Base-by-base conservation (phyloP, 306 rosid genomes). In the Vigna hirtella region DNA sequence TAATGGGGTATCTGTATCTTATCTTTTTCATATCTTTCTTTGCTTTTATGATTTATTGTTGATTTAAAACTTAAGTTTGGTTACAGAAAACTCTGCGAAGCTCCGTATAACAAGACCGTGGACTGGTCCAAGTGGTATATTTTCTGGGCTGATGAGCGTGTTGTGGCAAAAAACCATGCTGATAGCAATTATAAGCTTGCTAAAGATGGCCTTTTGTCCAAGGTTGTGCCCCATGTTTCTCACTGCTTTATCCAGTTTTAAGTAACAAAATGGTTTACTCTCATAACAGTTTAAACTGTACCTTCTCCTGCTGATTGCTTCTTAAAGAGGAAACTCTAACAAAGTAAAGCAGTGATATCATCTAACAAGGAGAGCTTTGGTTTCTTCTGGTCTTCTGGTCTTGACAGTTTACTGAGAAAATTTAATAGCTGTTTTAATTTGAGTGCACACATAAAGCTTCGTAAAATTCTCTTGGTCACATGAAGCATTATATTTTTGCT, bases 161-260 rank as follows among this genome's bases (percentile, higher is more conserved):
- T 96, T 67, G 99, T 96, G 76, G 92, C 96, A 0, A 96, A 93
- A 88, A 91, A 59, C 79, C 98, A 96, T 56, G 86, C 83, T 43
- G 98, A 93, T 83, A 96, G 99, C 94, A 91, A 93, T 81, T 96
- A 91, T 79, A 96, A 96, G 90, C 99, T 91, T 70, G 96, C 96
- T 22, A 96, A 91, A 80, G 96, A 91, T 74, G 81, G 80, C 70
- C 85, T 96, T 85, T 85, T 96, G 83, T 96, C 94, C 34, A 91
- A 91, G 98, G 99, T 96, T 84, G 87, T 61, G 36, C 63, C 51
- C 70, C 72, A 22, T 70, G 57, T 84, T 74, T 56, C 34, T 78
- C 32, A 18, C 9, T 24, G n/a, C 78, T 36, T 84, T 40, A 18
- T 42, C 50, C 45, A 65, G 30, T 80, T 56, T 74, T 17, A 17